phyloP scores from a whole-genome alignment of 768 basidiomycete species.

The Lenzites betulinus region DNA sequence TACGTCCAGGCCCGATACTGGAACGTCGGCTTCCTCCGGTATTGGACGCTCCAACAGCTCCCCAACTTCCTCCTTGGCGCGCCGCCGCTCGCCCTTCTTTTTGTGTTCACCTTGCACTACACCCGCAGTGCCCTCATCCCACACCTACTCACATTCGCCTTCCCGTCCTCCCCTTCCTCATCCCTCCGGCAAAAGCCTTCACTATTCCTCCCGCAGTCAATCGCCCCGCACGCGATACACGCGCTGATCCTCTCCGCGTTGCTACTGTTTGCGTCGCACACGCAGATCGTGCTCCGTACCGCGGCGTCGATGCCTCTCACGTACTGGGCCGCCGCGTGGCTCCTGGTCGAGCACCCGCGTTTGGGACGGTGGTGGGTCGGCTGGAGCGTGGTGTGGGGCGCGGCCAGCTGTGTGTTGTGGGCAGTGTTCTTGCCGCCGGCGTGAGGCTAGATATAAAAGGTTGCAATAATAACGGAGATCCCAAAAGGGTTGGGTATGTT shows the following conservation, averaged over 20 bases:
- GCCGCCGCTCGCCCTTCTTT: constrained; percentile 63
- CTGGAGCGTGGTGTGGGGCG: not conserved
- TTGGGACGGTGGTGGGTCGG: constrained; percentile 22
- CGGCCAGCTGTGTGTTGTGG: constrained; percentile 59
- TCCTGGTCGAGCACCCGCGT: constrained; percentile 51
- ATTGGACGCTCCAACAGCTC: constrained; percentile 81
- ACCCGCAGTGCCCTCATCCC: constrained; percentile 15
- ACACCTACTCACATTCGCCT: constrained; percentile 4
- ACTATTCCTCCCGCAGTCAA: constrained; percentile 41
- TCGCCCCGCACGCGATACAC: constrained; percentile 78
- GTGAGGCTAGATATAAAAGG: not conserved
- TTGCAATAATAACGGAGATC: too few relatives aligned
- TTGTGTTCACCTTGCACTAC: constrained; percentile 37
- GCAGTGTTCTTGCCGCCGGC: constrained; percentile 25
- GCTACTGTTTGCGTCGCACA: constrained; percentile 79
- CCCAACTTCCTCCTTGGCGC: constrained; percentile 86
- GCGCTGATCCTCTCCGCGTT: constrained; percentile 60
- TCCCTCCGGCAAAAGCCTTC: not conserved
- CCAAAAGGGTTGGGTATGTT: too few relatives aligned
- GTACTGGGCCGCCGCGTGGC: constrained; percentile 84
- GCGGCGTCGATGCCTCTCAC: constrained; percentile 74
- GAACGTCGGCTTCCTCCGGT: constrained; percentile 81
- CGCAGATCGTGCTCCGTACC: constrained; percentile 83
- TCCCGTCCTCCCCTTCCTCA: not conserved
- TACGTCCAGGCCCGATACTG: constrained; percentile 87